Evolutionary conservation across 495 filamentous ascomycete species (phyloP).

Genomic region (Tuber umbilicatum): DNA sequence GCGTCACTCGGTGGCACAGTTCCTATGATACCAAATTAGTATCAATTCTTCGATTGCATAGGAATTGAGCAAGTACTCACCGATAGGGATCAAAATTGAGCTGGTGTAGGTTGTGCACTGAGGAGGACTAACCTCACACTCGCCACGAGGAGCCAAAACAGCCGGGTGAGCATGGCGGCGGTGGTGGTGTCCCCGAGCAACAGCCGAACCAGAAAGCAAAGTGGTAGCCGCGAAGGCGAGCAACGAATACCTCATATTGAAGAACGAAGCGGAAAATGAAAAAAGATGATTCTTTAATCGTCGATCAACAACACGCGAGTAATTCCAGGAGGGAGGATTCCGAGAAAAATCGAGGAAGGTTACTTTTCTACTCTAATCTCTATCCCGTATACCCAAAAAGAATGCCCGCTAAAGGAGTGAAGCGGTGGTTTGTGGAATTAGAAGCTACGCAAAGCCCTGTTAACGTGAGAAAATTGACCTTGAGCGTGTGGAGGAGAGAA

Average conservation of each 20-base stretch:
- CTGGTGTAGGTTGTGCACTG: conserved; percentile 62
- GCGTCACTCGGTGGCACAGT: not conserved
- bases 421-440: conserved; percentile 62
- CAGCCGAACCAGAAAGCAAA: conserved; percentile 54
- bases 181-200: conserved; percentile 55
- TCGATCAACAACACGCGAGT: conserved; percentile 31
- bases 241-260: conserved; percentile 46
- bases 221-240: conserved; percentile 61
- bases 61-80: conserved; percentile 20
- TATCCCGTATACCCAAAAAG: too few relatives aligned
- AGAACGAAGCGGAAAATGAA: conserved; percentile 18
- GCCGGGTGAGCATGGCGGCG: conserved; percentile 55
- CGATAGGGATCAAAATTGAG: conserved; percentile 43
- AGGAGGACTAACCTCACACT: conserved; percentile 43
- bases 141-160: conserved; percentile 44
- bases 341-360: conserved; percentile 23
- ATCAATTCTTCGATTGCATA: not conserved
- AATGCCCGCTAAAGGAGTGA: conserved; percentile 97
- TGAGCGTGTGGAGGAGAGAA: conserved; percentile 27
- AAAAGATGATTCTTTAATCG: conserved; percentile 19
- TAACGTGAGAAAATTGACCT: conserved; percentile 24
- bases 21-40: not conserved
- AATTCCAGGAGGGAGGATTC: conserved; percentile 4
- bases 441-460: conserved; percentile 27
- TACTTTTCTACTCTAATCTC: conserved; percentile 45